These are phyloP conservation scores for Pseudogymnoascus sp. DNA, from an alignment of 2,329 filamentous ascomycete genomes.

Conservation along the genomic window DNA sequence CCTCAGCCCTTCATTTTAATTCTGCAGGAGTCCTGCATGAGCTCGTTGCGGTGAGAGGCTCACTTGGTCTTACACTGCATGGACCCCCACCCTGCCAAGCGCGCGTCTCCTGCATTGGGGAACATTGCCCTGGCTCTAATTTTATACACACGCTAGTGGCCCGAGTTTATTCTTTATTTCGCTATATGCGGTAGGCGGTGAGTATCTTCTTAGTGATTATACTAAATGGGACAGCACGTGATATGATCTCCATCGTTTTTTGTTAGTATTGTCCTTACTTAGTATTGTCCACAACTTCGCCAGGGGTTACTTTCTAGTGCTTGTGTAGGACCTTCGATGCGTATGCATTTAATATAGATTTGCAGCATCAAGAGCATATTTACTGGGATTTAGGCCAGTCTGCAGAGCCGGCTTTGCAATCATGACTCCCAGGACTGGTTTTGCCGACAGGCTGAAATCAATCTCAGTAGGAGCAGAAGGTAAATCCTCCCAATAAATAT, in stretches of 20 bases:
- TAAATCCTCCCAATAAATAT: not conserved
- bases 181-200: not conserved
- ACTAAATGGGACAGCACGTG: not conserved
- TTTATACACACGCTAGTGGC: conserved; percentile 9
- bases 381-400: not conserved
- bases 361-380: not conserved
- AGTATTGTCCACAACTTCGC: not conserved
- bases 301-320: not conserved
- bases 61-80: not conserved
- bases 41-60: conserved; percentile 2
- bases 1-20: conserved; percentile 7
- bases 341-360: not conserved
- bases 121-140: conserved; percentile 1
- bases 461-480: not conserved
- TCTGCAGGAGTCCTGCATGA: conserved; percentile 3
- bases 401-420: not conserved
- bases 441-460: not conserved
- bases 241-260: not conserved
- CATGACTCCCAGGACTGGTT: not conserved
- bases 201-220: not conserved
- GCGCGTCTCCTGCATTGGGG: conserved; percentile 3
- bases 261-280: not conserved
- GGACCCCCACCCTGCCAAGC: conserved; percentile 4
- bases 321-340: not conserved
- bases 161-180: not conserved